These are phyloP conservation scores for Taphrina communis DNA, from an alignment of 1,139 yeast species.

Conservation along the genomic window DNA sequence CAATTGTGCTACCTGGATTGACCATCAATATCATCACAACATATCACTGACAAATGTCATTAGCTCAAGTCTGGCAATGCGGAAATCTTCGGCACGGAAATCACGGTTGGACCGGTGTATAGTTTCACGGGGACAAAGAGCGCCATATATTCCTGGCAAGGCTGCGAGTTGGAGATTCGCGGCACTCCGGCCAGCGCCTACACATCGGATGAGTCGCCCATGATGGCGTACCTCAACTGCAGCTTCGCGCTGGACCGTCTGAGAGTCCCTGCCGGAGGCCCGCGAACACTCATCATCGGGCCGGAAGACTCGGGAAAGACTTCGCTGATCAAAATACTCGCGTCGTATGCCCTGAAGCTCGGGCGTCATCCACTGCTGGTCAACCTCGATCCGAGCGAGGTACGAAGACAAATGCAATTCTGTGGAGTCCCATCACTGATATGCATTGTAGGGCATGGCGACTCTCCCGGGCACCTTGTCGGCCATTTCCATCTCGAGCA, in stretches of 20 bases:
- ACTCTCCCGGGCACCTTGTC: conserved; percentile 76
- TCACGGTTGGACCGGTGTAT: conserved; percentile 72
- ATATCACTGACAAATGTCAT: background rate
- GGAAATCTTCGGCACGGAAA: conserved; percentile 91
- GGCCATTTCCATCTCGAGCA: conserved; percentile 82
- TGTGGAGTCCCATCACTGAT: background rate
- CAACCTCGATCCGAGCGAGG: conserved; percentile 78
- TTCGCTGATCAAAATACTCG: conserved; percentile 68
- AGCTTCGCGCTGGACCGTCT: conserved; percentile 76
- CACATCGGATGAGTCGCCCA: conserved; percentile 70
- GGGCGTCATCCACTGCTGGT: conserved; percentile 70
- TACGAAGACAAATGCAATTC: background rate
- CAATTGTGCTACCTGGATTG: background rate
- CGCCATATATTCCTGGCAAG: conserved; percentile 66
- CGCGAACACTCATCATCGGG: conserved; percentile 77
- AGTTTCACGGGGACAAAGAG: conserved; percentile 64
- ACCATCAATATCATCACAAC: background rate
- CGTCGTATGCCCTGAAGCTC: conserved; percentile 77
- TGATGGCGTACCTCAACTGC: conserved; percentile 67
- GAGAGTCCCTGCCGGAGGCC: conserved; percentile 56
- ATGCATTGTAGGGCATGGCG: conserved; percentile 44
- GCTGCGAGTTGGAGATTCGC: conserved; percentile 58
- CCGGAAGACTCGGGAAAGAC: conserved; percentile 78
- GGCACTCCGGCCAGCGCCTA: conserved; percentile 63
- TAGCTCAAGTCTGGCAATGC: conserved; percentile 65